phyloP scores from a whole-genome alignment of 371 early-diverging fungal species.

The Mucor velutinosus region DNA sequence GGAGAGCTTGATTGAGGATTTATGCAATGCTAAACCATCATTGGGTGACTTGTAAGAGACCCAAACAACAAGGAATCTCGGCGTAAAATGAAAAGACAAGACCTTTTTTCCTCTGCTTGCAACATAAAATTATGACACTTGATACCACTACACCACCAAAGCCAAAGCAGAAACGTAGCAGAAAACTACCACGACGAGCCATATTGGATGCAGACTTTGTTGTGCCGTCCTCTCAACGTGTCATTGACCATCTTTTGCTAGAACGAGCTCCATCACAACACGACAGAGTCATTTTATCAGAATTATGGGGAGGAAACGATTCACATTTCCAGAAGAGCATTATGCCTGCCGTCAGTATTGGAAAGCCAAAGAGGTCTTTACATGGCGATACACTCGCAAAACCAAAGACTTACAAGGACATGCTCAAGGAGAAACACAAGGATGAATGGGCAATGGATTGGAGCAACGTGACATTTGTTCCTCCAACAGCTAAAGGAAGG shows the following conservation, averaged over 20 bases:
- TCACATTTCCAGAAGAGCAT: background rate
- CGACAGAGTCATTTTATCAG: constrained; percentile 15
- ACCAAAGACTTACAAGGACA: background rate
- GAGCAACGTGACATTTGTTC: background rate
- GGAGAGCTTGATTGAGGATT: background rate
- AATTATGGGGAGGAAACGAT: constrained; percentile 7
- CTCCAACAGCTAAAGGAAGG: background rate
- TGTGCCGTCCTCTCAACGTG: background rate
- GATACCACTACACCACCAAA: background rate
- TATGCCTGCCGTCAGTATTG: background rate
- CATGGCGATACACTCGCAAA: background rate
- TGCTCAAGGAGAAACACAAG: background rate
- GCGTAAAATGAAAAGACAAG: background rate
- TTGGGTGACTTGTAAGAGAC: background rate
- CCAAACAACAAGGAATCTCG: background rate
- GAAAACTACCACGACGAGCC: constrained; percentile 13
- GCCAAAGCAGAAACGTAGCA: background rate
- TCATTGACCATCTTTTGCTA: constrained; percentile 4
- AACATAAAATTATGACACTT: background rate
- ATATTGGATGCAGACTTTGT: constrained; percentile 16
- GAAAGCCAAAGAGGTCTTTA: background rate
- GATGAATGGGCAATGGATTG: background rate
- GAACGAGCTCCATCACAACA: constrained; percentile 9
- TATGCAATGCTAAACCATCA: background rate
- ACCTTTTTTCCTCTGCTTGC: background rate